A percentile compares a stretch with the other conserved stretches of the same genome.
These are phyloP conservation scores for Volvox africanus DNA, from an alignment of 139 green algal genomes.

Conservation along the genomic window DNA sequence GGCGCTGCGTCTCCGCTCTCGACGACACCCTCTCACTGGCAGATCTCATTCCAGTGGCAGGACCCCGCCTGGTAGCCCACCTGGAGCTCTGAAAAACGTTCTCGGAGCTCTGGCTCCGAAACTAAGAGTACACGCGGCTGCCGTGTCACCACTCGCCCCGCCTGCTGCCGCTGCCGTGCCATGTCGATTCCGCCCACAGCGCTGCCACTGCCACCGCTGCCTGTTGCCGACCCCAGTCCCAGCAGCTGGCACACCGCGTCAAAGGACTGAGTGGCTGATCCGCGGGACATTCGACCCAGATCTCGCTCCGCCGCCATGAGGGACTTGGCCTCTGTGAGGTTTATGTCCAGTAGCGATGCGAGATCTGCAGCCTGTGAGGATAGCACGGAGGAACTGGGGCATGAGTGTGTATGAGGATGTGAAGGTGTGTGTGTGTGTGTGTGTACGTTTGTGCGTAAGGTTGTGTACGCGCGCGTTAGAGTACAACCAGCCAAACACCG, in stretches of 20 bases:
- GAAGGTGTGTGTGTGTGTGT: background rate
- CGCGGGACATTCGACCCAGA: background rate
- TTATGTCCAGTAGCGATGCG: background rate
- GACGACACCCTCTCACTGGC: background rate
- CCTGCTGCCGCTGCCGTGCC: background rate
- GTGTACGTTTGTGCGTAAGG: background rate
- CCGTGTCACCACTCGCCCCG: background rate
- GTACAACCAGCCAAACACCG: too few relatives aligned
- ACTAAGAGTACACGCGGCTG: conserved; percentile 27
- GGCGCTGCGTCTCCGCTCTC: too few relatives aligned
- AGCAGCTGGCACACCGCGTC: background rate
- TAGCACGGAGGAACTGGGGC: background rate
- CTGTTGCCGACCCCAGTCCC: background rate
- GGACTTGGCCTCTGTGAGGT: background rate
- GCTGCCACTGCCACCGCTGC: too few relatives aligned
- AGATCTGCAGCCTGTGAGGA: conserved; percentile 19
- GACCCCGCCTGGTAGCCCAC: background rate
- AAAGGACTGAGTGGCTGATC: background rate
- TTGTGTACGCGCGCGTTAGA: background rate
- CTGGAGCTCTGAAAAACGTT: conserved; percentile 31
- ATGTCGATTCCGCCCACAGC: too few relatives aligned
- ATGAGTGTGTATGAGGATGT: background rate
- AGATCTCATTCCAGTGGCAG: background rate
- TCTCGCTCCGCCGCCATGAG: conserved; percentile 17
- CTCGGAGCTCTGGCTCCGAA: conserved; percentile 26